These are phyloP conservation scores for Stentor roeselii DNA, from an alignment of 73 alveolate genomes.

Conservation along the genomic window DNA sequence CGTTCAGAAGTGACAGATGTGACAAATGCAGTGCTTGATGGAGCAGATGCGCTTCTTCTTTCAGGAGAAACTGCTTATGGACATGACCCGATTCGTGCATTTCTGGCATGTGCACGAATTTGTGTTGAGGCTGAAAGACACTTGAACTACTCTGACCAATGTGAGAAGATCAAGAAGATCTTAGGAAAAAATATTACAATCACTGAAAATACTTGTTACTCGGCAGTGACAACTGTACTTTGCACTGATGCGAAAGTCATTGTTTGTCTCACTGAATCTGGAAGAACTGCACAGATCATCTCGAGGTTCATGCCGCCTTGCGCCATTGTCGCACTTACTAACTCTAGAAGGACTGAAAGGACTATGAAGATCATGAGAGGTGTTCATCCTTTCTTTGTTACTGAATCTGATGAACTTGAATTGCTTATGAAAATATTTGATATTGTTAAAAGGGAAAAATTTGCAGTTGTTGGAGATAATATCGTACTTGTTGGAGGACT, in stretches of 20 bases:
- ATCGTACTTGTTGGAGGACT: neutral
- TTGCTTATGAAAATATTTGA: too few relatives aligned
- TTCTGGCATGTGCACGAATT: conserved; percentile 36
- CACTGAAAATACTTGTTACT: conserved; percentile 29
- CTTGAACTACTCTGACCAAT: conserved; percentile 22
- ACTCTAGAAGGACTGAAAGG: neutral
- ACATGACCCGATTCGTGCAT: conserved; percentile 36
- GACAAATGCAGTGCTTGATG: conserved; percentile 48
- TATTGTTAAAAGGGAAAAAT: neutral
- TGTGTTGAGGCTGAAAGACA: conserved; percentile 38
- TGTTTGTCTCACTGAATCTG: conserved; percentile 25
- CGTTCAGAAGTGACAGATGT: conserved; percentile 47
- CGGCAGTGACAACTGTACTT: conserved; percentile 34
- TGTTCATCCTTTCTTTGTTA: conserved; percentile 6
- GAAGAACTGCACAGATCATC: conserved; percentile 29
- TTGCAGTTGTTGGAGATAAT: neutral
- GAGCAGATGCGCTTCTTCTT: conserved; percentile 50
- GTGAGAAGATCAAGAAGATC: neutral
- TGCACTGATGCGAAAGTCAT: conserved; percentile 25
- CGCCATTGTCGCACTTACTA: conserved; percentile 29
- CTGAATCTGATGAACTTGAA: neutral
- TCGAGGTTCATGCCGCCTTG: conserved; percentile 35
- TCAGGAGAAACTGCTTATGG: conserved; percentile 51
- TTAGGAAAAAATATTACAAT: conserved; percentile 13
- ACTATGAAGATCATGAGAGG: conserved; percentile 12